phyloP scores from a whole-genome alignment of 108 stramenopile genomes.

The Discostella stelligeroides region DNA sequence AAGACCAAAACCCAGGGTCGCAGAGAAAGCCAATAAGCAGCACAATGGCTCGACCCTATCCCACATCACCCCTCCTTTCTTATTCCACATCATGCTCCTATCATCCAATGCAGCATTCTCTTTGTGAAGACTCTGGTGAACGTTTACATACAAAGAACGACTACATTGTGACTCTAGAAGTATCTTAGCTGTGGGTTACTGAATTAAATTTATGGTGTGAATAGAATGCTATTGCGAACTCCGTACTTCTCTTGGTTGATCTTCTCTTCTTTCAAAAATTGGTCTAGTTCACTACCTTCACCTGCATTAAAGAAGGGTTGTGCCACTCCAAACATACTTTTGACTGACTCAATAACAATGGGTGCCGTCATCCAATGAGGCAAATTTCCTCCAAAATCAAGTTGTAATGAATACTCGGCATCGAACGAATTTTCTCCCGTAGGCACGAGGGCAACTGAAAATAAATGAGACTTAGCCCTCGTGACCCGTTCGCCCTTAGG shows the following conservation, averaged over 20 bases:
- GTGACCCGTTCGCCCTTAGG: conserved; percentile 59
- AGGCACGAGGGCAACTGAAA: conserved; percentile 62
- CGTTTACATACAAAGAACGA: too few species aligned
- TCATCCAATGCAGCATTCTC: too few species aligned
- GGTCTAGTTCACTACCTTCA: conserved; percentile 19
- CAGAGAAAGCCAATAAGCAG: too few species aligned
- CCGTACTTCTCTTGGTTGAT: conserved; percentile 36
- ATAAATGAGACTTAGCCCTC: conserved; percentile 65
- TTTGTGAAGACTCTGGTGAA: too few species aligned
- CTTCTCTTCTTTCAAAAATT: conserved; percentile 38
- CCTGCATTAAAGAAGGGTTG: conserved; percentile 32
- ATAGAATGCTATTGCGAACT: conserved; percentile 43
- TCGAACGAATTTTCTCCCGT: conserved; percentile 66
- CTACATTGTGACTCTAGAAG: too few species aligned
- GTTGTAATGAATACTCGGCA: conserved; percentile 75
- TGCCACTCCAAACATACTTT: conserved; percentile 64
- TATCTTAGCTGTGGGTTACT: not conserved
- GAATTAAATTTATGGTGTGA: conserved; percentile 32
- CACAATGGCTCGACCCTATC: too few species aligned
- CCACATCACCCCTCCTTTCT: too few species aligned
- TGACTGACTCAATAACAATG: conserved; percentile 63
- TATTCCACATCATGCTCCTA: too few species aligned
- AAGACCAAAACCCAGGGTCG: too few species aligned
- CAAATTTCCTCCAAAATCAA: conserved; percentile 74
- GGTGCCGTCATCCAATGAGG: conserved; percentile 74